Conservation (phyloP, 2,329 filamentous ascomycete genomes). For the Hypoxylon sp. region DNA sequence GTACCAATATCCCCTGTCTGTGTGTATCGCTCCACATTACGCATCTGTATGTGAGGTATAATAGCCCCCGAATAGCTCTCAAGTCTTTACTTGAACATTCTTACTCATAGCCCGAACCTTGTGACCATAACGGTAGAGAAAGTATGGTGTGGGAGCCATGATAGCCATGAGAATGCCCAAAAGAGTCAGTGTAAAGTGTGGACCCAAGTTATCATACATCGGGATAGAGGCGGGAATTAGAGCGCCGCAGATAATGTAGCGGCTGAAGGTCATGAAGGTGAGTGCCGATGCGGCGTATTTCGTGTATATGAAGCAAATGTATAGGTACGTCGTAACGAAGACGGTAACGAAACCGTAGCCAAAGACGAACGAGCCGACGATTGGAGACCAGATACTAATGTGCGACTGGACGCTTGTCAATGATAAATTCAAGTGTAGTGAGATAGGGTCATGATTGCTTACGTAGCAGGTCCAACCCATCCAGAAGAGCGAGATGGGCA, state of each 20-base stretch:
- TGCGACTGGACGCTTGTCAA: neutral
- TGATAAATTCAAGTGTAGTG: neutral
- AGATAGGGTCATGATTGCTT: neutral
- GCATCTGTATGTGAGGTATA: neutral
- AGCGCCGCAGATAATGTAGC: constrained; percentile 56
- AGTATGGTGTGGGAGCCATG: constrained; percentile 59
- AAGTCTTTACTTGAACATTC: neutral
- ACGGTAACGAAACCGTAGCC: constrained; percentile 59
- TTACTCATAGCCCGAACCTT: constrained; percentile 45
- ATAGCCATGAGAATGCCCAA: constrained; percentile 54
- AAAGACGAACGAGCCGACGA: constrained; percentile 56
- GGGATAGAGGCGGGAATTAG: constrained; percentile 47
- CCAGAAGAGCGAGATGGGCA: constrained; percentile 60
- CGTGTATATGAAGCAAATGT: constrained; percentile 60
- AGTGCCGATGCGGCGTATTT: constrained; percentile 57
- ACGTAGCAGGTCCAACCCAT: constrained; percentile 58
- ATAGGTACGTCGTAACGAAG: constrained; percentile 60
- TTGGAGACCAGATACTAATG: constrained; percentile 55
- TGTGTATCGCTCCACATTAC: neutral
- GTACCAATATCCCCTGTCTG: neutral
- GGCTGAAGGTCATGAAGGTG: constrained; percentile 57
- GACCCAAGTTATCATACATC: neutral
- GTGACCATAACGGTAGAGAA: constrained; percentile 57
- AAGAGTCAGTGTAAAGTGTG: neutral
- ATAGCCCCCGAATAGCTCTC: neutral